Base-by-base conservation (phyloP, 1,139 yeast species). In the Yamadazyma spencermartinsiae region DNA sequence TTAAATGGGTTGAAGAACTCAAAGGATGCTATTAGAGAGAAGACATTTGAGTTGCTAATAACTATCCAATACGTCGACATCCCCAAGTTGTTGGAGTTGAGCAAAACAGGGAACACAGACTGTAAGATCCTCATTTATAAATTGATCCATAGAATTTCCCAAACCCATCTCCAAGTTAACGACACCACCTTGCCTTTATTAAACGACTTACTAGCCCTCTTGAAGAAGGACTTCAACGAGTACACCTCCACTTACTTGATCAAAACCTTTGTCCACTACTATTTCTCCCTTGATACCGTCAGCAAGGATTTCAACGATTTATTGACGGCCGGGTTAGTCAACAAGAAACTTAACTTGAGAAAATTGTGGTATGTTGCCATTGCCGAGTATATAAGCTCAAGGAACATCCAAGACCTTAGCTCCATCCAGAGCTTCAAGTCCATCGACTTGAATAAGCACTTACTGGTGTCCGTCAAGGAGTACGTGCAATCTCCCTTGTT, bases 171-270 rank as follows among this genome's bases (percentile, higher is more conserved):
- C 16, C 5, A 12, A 28, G n/a, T 4, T 20, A 15, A 5, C 26
- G 4, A 11, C n/a, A 24, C 12, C 12, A 10, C n/a, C 8, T 26
- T 26, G 14, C n/a, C 63, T 21, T 60, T 82, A 10, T 60, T 78
- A 1, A 53, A 63, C 2, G 68, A 63, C 0, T 54, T 88, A 26
- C 47, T 72, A 2, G 72, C 84, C 1, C 61, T 80, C 13, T 68
- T 84, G 7, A 49, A 75, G 1, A 89, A 87, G 52, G 98, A 90
- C 53, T 77, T 80, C 38, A 87, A 88, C 49, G 98, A 92, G 55
- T 31, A 50, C 1, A 79, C 87, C 0, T 67, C 88, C 35, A 46
- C 63, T 2, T 63, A 68, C 4, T 65, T 80, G 44, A 63, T 83
- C n/a, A 58, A 63, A n/a, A 68, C 80, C 0, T 75, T 76, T 44